Base-by-base conservation (phyloP, 2,329 filamentous ascomycete species). In the Neonectria magnoliae region DNA sequence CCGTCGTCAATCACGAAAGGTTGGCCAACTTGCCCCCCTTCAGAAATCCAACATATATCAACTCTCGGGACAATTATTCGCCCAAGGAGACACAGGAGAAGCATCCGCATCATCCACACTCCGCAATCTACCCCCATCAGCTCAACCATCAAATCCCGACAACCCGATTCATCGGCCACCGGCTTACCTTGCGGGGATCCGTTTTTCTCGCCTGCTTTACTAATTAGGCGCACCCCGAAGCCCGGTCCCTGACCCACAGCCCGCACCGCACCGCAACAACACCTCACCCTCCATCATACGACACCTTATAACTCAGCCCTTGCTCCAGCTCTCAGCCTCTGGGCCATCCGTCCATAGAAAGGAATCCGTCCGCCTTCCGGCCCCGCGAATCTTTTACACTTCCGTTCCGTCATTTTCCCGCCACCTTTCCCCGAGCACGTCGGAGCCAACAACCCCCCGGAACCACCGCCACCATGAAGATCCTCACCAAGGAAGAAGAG, bases 401-500 rank as follows among this genome's bases (percentile, higher is more conserved):
- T 53, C 20, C 7, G 14, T 25, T 27, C 25, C 48, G 25, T 22
- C 33, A n/a, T 25, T 25, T 20, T 27, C 27, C 36, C 27, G 44
- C 29, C 25, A 11, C 18, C 48, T 16, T 59, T 20, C 31, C 4
- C 36, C 25, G 25, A 25, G 6, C 9, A 3, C 9, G 7, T 29
- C 29, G 29, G 29, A 29, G 29, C 9, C 29, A 29, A 29, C 13
- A 18, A 25, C 44, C 47, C n/a, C 16, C 10, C 29, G 20, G 4
- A 38, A 62, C 47, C 47, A 60, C 5, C 41, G 41, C 18, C 54
- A 85, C 55, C 68, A 99, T 98, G 96, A 98, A 98, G 91, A 85
- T 98, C 77, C 87, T 98, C 78, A 97, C 92, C 74, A 93, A 95
- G 79, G 93, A 98, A 88, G 93, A 98, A 83, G 94, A 98, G 82